A percentile compares a stretch with the other conserved stretches of the same genome.
Evolutionary conservation across 768 basidiomycete species (phyloP).

Genomic region (Pleurotus giganteus): DNA sequence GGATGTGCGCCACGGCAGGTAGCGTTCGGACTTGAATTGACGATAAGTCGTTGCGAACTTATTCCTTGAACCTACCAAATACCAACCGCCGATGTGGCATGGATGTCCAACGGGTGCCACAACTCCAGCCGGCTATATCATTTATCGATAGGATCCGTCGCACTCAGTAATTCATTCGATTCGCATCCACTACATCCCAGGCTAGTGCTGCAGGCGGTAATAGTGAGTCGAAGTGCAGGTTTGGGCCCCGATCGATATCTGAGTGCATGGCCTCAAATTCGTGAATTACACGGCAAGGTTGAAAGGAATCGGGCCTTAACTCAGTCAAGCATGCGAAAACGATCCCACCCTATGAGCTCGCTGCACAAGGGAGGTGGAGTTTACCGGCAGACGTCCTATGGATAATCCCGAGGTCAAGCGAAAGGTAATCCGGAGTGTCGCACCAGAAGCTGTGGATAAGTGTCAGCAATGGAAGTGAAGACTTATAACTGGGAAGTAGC

Average conservation of each 20-base stretch:
- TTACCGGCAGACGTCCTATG: background rate
- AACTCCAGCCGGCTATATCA: constrained; percentile 1
- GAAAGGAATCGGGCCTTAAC: background rate
- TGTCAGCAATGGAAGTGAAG: background rate
- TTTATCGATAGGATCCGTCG: constrained; percentile 3
- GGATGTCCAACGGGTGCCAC: background rate
- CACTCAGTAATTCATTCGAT: background rate
- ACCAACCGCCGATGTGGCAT: background rate
- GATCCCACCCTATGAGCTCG: background rate
- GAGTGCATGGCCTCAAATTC: constrained; percentile 1
- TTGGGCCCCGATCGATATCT: background rate
- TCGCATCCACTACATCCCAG: background rate
- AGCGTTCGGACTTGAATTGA: background rate
- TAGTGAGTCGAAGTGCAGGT: background rate
- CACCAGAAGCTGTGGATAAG: background rate
- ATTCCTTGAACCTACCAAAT: background rate
- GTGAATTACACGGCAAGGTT: background rate
- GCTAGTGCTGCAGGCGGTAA: background rate
- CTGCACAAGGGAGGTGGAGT: background rate
- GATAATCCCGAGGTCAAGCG: background rate
- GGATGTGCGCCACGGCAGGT: background rate
- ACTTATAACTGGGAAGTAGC: constrained; percentile 1
- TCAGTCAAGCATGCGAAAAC: background rate
- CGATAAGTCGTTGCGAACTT: background rate
- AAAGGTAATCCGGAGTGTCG: background rate